A percentile compares a stretch with the other conserved stretches of the same genome.
phyloP scores from a whole-genome alignment of 495 filamentous ascomycete species.

The Cercophora samala region DNA sequence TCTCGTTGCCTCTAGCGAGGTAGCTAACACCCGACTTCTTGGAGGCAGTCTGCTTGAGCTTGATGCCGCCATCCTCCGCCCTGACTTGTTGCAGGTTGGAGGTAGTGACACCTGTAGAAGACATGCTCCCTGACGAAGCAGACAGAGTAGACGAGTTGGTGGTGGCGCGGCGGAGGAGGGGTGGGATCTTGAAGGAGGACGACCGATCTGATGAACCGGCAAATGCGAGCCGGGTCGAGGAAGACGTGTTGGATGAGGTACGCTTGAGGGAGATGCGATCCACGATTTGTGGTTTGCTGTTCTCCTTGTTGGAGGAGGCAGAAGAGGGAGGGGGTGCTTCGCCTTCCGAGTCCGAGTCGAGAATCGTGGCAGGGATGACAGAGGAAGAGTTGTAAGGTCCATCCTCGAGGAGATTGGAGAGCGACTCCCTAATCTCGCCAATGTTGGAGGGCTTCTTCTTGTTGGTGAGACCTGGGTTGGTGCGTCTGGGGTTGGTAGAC shows the following conservation, averaged over 20 bases:
- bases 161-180: slow-evolving; percentile 73
- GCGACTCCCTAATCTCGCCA: slow-evolving; percentile 71
- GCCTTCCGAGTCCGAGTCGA: slow-evolving; percentile 42
- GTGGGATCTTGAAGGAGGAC: slow-evolving; percentile 57
- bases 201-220: slow-evolving; percentile 32
- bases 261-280: slow-evolving; percentile 81
- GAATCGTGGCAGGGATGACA: slow-evolving; percentile 45
- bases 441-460: slow-evolving; percentile 61
- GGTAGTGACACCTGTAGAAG: slow-evolving; percentile 32
- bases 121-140: slow-evolving; percentile 31
- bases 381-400: slow-evolving; percentile 47
- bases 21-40: slow-evolving; percentile 67
- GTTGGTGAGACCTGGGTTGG: slow-evolving; percentile 40
- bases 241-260: slow-evolving; percentile 44
- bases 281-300: slow-evolving; percentile 65
- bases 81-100: slow-evolving; percentile 27
- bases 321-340: slow-evolving; percentile 50
- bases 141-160: slow-evolving; percentile 51
- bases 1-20: slow-evolving; percentile 70
- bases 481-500: slow-evolving; percentile 62
- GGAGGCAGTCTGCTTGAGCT: slow-evolving; percentile 66
- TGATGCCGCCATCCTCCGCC: slow-evolving; percentile 43
- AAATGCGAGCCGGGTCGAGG: slow-evolving; percentile 58
- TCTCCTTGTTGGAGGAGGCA: slow-evolving; percentile 56
- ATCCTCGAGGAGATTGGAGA: slow-evolving; percentile 62